A percentile compares a stretch with the other conserved stretches of the same genome.
Evolutionary conservation across 2,329 filamentous ascomycete genomes (phyloP).

Genomic region (Trichoderma sp.): DNA sequence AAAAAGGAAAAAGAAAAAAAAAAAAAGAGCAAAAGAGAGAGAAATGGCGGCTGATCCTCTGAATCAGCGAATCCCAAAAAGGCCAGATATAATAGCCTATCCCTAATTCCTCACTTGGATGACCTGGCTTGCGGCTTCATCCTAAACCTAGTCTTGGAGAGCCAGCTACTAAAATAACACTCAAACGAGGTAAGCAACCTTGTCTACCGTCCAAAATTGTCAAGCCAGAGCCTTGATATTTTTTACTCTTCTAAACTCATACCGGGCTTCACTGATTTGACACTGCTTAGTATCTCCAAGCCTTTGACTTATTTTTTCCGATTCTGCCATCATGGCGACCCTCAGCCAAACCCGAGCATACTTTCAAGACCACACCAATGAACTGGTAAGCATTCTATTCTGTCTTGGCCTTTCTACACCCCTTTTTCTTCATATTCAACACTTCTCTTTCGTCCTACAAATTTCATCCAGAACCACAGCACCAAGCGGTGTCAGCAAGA

Average conservation of each 20-base stretch:
- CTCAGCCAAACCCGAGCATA: constrained; percentile 30
- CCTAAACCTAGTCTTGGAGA: background rate
- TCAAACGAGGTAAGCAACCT: background rate
- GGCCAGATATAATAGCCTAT: background rate
- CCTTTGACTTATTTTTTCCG: constrained; percentile 21
- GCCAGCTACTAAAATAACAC: background rate
- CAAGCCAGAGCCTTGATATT: background rate
- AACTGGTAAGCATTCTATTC: constrained; percentile 30
- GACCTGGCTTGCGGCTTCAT: background rate
- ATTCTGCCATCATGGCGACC: constrained; percentile 32
- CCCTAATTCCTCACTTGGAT: background rate
- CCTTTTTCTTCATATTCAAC: background rate
- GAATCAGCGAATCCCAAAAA: background rate
- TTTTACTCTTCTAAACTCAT: background rate
- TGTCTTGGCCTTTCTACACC: background rate
- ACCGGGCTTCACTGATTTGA: background rate
- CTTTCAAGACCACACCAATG: constrained; percentile 32
- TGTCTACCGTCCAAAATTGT: background rate
- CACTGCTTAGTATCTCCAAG: background rate
- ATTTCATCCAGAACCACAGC: background rate
- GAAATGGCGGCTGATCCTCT: background rate
- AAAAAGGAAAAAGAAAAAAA: background rate
- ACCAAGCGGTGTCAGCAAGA: constrained; percentile 17
- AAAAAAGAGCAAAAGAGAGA: background rate
- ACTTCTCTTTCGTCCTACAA: background rate